phyloP scores from a whole-genome alignment of 805 yeast species.

The Saccharomycopsis olivae region DNA sequence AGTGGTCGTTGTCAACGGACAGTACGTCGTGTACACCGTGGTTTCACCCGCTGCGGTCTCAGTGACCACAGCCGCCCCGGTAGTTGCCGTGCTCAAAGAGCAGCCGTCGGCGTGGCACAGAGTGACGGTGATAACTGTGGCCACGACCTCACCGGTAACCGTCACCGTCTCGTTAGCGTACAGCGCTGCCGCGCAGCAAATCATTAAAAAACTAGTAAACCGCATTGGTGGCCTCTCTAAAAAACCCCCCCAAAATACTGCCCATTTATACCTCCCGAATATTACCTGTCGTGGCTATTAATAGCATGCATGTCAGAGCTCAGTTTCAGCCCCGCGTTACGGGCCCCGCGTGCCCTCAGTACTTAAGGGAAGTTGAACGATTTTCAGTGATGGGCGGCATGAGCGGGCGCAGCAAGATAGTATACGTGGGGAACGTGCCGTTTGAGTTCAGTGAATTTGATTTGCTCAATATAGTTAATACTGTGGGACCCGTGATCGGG shows the following conservation, averaged over 20 bases:
- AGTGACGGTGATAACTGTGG: constrained; percentile 25
- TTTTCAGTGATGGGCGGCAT: background rate
- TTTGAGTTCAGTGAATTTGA: constrained; percentile 92
- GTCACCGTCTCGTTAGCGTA: background rate
- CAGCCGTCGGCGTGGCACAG: constrained; percentile 21
- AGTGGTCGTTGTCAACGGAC: background rate
- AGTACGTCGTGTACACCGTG: background rate
- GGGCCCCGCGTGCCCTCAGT: background rate
- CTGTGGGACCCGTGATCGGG: constrained; percentile 80
- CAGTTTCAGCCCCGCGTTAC: background rate
- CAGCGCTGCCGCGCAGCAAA: no score
- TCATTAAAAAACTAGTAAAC: no score
- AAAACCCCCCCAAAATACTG: background rate
- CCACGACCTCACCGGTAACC: no score
- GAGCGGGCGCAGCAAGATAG: constrained; percentile 35
- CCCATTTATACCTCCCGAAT: background rate
- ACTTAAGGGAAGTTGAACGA: background rate
- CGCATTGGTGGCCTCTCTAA: background rate
- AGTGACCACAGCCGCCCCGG: constrained; percentile 23
- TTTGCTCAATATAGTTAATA: constrained; percentile 69
- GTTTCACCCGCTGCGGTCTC: constrained; percentile 19
- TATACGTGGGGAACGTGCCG: constrained; percentile 82
- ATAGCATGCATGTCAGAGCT: background rate
- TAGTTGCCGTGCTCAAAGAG: constrained; percentile 19
- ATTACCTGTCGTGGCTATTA: background rate